phyloP scores from a whole-genome alignment of 106 monocot species.

The Dendrobium officinale region DNA sequence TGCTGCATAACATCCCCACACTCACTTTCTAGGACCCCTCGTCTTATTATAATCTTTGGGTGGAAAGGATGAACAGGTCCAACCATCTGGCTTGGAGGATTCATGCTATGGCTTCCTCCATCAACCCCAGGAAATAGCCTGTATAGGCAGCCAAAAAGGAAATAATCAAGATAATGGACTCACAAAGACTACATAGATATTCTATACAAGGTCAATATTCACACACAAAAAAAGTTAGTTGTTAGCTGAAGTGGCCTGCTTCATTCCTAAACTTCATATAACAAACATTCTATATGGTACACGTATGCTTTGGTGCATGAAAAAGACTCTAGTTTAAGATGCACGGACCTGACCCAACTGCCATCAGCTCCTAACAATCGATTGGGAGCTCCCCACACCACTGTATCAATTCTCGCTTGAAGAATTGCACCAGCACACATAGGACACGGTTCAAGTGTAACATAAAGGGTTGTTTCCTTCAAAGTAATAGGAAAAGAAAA shows the following conservation, averaged over 20 bases:
- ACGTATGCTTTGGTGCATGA: not conserved
- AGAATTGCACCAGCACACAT: conserved; percentile 99
- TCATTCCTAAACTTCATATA: not conserved
- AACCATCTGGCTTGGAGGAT: conserved; percentile 15
- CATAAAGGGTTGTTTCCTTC: conserved; percentile 89
- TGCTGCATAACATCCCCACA: conserved; percentile 86
- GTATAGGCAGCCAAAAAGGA: not conserved
- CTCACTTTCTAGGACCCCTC: conserved; percentile 64
- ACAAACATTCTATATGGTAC: too few species aligned
- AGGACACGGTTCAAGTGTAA: conserved; percentile 91
- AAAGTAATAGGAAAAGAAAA: conserved; percentile 9
- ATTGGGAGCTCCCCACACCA: conserved; percentile 98
- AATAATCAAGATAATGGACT: not conserved
- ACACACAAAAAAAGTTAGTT: not conserved
- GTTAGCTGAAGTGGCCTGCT: not conserved
- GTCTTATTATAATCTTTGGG: conserved; percentile 65
- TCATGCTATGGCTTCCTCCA: conserved; percentile 29
- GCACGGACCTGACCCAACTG: conserved; percentile 78
- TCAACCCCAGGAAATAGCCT: conserved; percentile 74
- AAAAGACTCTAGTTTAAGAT: not conserved
- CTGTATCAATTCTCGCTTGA: conserved; percentile 81
- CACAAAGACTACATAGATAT: not conserved
- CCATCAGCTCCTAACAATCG: conserved; percentile 95
- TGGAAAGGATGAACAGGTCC: conserved; percentile 95
- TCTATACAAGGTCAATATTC: not conserved